These are phyloP conservation scores for Rhinocladiella similis DNA, from an alignment of 2,329 filamentous ascomycete species.

Conservation along the genomic window DNA sequence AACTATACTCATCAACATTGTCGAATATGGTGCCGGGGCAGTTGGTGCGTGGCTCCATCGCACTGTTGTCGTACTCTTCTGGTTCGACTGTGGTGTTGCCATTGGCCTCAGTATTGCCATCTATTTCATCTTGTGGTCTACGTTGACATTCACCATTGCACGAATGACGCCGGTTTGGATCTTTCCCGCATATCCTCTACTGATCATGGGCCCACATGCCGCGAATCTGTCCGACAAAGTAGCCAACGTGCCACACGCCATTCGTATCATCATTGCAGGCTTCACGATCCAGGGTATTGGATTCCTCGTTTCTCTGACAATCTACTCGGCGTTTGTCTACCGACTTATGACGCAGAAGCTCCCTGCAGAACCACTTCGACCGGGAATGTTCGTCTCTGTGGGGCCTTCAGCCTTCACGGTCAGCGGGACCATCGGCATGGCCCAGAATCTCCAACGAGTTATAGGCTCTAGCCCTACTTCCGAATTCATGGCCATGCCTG, in stretches of 20 bases:
- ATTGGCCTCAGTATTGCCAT: constrained; percentile 67
- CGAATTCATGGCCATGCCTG: constrained; percentile 57
- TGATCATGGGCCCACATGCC: constrained; percentile 74
- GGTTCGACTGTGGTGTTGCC: constrained; percentile 71
- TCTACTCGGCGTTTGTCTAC: constrained; percentile 81
- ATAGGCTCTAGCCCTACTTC: constrained; percentile 42
- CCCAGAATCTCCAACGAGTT: constrained; percentile 48
- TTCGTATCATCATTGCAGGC: constrained; percentile 61
- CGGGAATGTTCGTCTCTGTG: constrained; percentile 83
- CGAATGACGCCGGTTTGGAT: constrained; percentile 89
- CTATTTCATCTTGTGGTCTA: constrained; percentile 72
- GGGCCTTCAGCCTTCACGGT: constrained; percentile 73
- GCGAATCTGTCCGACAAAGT: constrained; percentile 56
- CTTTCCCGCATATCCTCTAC: constrained; percentile 78
- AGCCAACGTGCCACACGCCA: constrained; percentile 39
- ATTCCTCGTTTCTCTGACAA: constrained; percentile 70
- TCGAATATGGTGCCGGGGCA: constrained; percentile 69
- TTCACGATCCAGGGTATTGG: constrained; percentile 64
- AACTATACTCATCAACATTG: constrained; percentile 75
- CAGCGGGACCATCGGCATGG: constrained; percentile 61
- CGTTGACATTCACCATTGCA: constrained; percentile 69
- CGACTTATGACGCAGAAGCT: constrained; percentile 86
- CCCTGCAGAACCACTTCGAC: constrained; percentile 71
- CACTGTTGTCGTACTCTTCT: constrained; percentile 68
- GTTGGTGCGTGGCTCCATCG: constrained; percentile 62